phyloP scores from a whole-genome alignment of 1,284 basidiomycete species.

The Athelia sp. region DNA sequence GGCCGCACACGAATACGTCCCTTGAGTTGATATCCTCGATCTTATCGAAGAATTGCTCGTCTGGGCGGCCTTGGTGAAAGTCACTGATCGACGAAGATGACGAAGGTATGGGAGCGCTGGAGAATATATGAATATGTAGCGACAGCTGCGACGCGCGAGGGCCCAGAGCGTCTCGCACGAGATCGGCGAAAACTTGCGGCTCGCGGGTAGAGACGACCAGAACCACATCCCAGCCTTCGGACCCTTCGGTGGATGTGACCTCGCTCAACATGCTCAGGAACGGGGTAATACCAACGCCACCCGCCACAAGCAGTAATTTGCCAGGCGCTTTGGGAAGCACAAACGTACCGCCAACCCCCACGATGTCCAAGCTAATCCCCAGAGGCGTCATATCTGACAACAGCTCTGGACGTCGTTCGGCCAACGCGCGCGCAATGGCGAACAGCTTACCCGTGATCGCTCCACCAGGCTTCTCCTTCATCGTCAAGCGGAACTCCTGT shows the following conservation, averaged over 20 bases:
- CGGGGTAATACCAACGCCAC: slow-evolving; percentile 56
- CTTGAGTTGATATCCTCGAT: neutral
- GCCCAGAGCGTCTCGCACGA: slow-evolving; percentile 25
- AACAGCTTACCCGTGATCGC: slow-evolving; percentile 19
- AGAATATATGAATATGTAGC: neutral
- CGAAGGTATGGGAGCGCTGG: neutral
- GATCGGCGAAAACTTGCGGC: slow-evolving; percentile 37
- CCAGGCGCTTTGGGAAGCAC: slow-evolving; percentile 2
- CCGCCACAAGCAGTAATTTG: slow-evolving; percentile 45
- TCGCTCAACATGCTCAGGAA: slow-evolving; percentile 46
- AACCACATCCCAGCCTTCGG: slow-evolving; percentile 30
- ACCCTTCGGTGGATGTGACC: slow-evolving; percentile 14
- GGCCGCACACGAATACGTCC: neutral
- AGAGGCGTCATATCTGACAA: slow-evolving; percentile 17
- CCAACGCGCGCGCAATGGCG: slow-evolving; percentile 2
- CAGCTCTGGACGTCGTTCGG: slow-evolving; percentile 3
- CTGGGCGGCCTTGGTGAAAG: neutral
- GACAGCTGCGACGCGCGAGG: neutral
- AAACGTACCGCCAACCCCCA: slow-evolving; percentile 31
- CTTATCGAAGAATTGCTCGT: neutral
- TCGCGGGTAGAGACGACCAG: slow-evolving; percentile 46
- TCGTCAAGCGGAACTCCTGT: slow-evolving; percentile 37
- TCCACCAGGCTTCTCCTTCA: slow-evolving; percentile 28
- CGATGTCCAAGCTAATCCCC: slow-evolving; percentile 29
- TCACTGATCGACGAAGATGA: neutral